Evolutionary conservation across 176 grass and related monocot species (phyloP).

Genomic region (sorghum (Sorghum bicolor)): Sorghum_bicolor_NCBIv3 NC_012876.2:4251501-4252000

Average conservation of each 20-base stretch:
- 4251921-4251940: too few species aligned
- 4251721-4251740: constrained; percentile 71
- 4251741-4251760: constrained; percentile 45
- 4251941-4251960: constrained; percentile 28
- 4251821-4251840: constrained; percentile 78
- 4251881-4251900: constrained; percentile 74
- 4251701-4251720: constrained; percentile 51
- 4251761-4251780: constrained; percentile 48
- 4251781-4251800: constrained; percentile 27
- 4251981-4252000: not conserved
- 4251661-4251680: constrained; percentile 61
- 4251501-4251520: not conserved
- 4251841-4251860: constrained; percentile 79
- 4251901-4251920: constrained; percentile 19
- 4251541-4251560: not conserved
- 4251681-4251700: constrained; percentile 70
- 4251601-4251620: constrained; percentile 48
- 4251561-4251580: not conserved
- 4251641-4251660: constrained; percentile 36
- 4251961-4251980: not conserved
- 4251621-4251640: constrained; percentile 37
- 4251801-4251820: constrained; percentile 59
- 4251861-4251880: constrained; percentile 88
- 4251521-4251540: not conserved
- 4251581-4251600: not conserved